Percentiles rank a stretch among this genome's conserved stretches.
Evolutionary conservation across 495 filamentous ascomycete species (phyloP).

Genomic region (Talaromyces trachyspermus): DNA sequence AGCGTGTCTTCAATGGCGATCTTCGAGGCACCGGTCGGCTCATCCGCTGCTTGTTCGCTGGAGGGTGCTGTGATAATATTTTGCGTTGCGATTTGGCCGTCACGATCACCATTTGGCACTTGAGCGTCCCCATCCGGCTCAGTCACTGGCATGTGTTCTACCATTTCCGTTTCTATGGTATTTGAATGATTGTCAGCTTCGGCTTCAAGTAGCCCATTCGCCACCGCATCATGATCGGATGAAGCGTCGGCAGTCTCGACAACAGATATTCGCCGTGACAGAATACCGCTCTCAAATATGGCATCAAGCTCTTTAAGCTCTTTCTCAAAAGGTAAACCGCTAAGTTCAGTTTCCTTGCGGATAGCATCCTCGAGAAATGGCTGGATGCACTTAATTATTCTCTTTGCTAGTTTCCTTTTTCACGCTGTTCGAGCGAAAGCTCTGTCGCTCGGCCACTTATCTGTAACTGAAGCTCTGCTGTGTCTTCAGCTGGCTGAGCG

Average conservation of each 20-base stretch:
- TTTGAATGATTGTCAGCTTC: slow-evolving; percentile 9
- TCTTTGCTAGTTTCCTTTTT: slow-evolving; percentile 65
- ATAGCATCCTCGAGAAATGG: slow-evolving; percentile 68
- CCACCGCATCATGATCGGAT: slow-evolving; percentile 18
- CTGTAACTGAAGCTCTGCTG: slow-evolving; percentile 44
- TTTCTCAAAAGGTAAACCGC: slow-evolving; percentile 57
- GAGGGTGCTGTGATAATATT: slow-evolving; percentile 2
- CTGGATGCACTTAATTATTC: slow-evolving; percentile 76
- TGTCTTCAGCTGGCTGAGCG: slow-evolving; percentile 43
- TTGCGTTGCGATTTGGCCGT: neutral
- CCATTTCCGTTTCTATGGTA: neutral
- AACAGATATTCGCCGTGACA: slow-evolving; percentile 35
- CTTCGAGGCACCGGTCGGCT: neutral
- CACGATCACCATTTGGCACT: neutral
- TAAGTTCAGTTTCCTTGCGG: slow-evolving; percentile 72
- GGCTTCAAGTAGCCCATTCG: slow-evolving; percentile 10
- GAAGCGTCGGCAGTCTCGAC: slow-evolving; percentile 23
- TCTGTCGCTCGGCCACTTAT: slow-evolving; percentile 46
- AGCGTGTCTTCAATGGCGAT: slow-evolving; percentile 9
- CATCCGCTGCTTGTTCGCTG: slow-evolving; percentile 4
- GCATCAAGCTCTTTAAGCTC: slow-evolving; percentile 65
- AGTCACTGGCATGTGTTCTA: slow-evolving; percentile 11
- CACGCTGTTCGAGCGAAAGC: slow-evolving; percentile 56
- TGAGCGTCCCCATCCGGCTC: neutral
- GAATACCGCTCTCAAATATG: slow-evolving; percentile 56